Conservation (phyloP, 2,329 filamentous ascomycete species). For the Aureobasidium sp. region DNA sequence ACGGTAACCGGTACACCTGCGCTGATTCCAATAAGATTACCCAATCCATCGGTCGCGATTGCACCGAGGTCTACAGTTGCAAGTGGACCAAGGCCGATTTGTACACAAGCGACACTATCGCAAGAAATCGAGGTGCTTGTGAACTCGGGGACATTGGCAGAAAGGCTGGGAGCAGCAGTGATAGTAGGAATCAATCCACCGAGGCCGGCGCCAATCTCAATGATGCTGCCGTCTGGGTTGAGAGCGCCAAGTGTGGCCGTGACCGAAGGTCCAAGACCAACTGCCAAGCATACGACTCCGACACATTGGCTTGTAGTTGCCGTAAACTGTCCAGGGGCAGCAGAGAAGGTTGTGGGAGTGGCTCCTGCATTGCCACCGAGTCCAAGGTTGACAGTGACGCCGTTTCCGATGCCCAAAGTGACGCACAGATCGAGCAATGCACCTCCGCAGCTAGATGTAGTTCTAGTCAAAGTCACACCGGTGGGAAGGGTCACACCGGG, state of each 20-base stretch:
- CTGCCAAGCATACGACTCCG: neutral
- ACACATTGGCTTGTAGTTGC: neutral
- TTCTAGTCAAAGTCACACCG: neutral
- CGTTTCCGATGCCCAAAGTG: neutral
- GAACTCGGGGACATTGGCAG: neutral
- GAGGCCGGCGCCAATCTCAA: neutral
- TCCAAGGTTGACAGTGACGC: neutral
- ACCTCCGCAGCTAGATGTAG: neutral
- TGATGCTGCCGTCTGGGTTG: neutral
- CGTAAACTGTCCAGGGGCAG: neutral
- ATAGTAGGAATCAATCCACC: neutral
- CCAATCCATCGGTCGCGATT: no score
- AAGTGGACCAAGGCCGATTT: neutral
- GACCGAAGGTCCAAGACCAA: neutral
- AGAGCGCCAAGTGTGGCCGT: neutral
- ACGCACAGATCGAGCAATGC: neutral
- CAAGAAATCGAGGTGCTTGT: neutral
- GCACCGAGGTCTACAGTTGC: neutral
- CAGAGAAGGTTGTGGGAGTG: neutral
- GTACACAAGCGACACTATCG: neutral
- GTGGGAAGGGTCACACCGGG: neutral
- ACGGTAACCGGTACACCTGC: neutral
- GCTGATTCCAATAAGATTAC: neutral
- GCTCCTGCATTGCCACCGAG: neutral
- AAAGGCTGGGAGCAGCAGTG: neutral